Percentiles rank a stretch among this genome's conserved stretches.
Conservation (phyloP, 2,329 filamentous ascomycete genomes). For the Claviceps capensis region DNA sequence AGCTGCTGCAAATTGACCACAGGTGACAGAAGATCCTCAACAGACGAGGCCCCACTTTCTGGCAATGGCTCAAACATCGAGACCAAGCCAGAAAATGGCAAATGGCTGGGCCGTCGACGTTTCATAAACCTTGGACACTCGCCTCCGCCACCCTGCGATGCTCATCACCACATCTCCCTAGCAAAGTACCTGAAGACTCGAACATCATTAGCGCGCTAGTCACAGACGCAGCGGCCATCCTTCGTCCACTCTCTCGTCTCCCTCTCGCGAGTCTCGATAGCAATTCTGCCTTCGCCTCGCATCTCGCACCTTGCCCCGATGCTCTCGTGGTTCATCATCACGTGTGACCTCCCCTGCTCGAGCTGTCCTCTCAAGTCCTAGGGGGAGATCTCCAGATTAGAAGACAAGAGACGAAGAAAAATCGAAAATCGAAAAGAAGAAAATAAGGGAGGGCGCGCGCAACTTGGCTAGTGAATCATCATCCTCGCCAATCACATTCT, state of each 20-base stretch:
- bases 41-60: too few species aligned
- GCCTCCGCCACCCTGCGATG: background rate
- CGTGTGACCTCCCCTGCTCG: constrained; percentile 3
- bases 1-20: too few species aligned
- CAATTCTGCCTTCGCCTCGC: background rate
- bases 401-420: background rate
- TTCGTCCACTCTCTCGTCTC: background rate
- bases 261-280: background rate
- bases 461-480: background rate
- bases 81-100: too few species aligned
- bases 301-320: constrained; percentile 2
- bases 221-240: background rate
- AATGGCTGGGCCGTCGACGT: too few species aligned
- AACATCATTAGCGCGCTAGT: background rate
- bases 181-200: background rate
- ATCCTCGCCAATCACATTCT: background rate
- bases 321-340: constrained; percentile 1
- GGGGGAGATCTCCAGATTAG: background rate
- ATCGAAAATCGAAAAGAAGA: rapidly evolving
- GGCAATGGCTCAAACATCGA: too few species aligned
- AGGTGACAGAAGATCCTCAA: too few species aligned
- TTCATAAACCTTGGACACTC: background rate
- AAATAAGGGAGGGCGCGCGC: background rate
- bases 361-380: background rate
- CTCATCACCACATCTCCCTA: background rate